These are phyloP conservation scores for Zygosaccharomyces bisporus DNA, from an alignment of 805 yeast genomes.

Conservation along the genomic window DNA sequence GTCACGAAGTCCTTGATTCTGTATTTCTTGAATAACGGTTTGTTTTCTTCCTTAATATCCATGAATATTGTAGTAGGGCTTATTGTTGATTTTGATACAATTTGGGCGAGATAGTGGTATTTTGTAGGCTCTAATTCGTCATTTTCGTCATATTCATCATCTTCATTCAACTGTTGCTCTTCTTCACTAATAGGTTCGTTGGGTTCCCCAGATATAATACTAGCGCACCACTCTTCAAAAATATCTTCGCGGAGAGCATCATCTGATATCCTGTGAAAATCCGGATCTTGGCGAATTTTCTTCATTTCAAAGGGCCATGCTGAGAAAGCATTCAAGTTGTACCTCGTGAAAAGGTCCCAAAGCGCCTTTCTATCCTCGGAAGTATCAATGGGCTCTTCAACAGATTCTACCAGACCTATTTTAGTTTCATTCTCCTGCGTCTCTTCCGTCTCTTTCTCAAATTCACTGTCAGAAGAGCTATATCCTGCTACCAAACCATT, in stretches of 20 bases:
- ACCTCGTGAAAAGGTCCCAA: conserved; percentile 35
- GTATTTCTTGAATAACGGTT: conserved; percentile 23
- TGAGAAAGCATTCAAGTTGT: conserved; percentile 41
- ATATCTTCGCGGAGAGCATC: conserved; percentile 37
- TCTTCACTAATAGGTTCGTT: conserved; percentile 19
- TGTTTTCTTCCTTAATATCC: conserved; percentile 28
- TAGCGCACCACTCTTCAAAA: conserved; percentile 46
- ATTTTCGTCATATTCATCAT: conserved; percentile 14
- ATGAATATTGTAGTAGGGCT: conserved; percentile 23
- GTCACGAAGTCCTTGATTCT: conserved; percentile 23
- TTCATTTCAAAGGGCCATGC: conserved; percentile 47
- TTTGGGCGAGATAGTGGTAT: conserved; percentile 34
- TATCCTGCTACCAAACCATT: conserved; percentile 21
- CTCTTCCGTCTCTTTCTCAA: neutral
- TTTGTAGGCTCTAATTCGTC: conserved; percentile 28
- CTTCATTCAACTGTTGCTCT: conserved; percentile 4
- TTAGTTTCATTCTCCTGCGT: conserved; percentile 16
- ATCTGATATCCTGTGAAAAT: conserved; percentile 37
- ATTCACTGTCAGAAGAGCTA: conserved; percentile 22
- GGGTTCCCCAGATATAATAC: conserved; percentile 10
- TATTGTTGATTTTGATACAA: conserved; percentile 26
- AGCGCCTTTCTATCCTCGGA: conserved; percentile 25
- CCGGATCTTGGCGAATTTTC: conserved; percentile 41
- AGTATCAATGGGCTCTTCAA: conserved; percentile 8
- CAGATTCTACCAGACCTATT: conserved; percentile 18